Base-by-base conservation (phyloP, 495 filamentous ascomycete genomes). In the Penicillium lagena region DNA sequence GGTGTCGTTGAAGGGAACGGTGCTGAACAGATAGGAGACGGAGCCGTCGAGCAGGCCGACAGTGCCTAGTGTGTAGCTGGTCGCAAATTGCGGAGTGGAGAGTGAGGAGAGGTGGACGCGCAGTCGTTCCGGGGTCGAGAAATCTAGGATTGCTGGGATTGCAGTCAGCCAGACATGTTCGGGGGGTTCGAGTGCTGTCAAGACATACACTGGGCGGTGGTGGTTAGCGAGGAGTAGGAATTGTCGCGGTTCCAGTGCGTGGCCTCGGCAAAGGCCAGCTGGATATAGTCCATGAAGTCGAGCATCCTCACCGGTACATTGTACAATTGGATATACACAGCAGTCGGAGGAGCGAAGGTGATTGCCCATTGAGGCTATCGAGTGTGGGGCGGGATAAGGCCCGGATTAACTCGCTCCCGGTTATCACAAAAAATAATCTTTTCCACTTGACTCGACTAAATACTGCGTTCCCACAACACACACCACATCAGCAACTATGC, bases 221-320 rank as follows among this genome's bases (percentile, higher is more conserved):
- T 83, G 36, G 87, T 96, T 46, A 98, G 77, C 32, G 83, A 79
- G 45, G 85, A 82, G 68, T 98, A 98, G 11, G 83, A 88, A 66
- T 96, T 97, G 70, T 98, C 90, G 47, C 80, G 76, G 60, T 91
- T 87, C 93, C 93, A 97, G 51, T 81, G 73, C 7, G 89, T 89
- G 43, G 83, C 82, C 64, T 85, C 76, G 64, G 87, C 86, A 70
- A 97, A 98, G 62, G 89, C 85, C 61, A 87, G 80, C 64, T 94
- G 91, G 66, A 98, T 82, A 68, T 95, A 90, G 60, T 96, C 89
- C 90, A 97, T 98, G 73, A 96, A 98, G 63, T 88, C 85, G 70
- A 95, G 82, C 93, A 98, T 98, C 47, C 44, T 72, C 35, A 15
- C 33, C 14, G 29, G 36, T 17, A n/a, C 27, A 14, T 29, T 13